Conservation (phyloP, 2,329 filamentous ascomycete species). For the Penicillium psychrosexuale region DNA sequence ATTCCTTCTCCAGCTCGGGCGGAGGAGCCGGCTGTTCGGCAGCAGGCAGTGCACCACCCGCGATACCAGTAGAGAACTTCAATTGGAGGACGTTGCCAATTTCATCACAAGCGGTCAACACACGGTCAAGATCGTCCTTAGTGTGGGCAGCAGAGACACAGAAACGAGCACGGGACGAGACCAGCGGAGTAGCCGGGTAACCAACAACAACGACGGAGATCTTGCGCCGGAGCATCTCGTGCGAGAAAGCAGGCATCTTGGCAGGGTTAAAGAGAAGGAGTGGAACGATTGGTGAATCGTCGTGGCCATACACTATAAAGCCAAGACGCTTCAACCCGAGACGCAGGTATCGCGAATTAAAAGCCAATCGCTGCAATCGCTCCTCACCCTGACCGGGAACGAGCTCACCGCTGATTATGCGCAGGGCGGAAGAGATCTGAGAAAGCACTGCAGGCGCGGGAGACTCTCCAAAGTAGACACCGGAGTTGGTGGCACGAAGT, state of each 20-base stretch:
- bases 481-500: constrained; percentile 79
- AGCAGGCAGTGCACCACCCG: constrained; percentile 77
- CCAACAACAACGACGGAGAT: constrained; percentile 97
- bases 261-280: constrained; percentile 95
- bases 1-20: constrained; percentile 68
- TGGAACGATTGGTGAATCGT: constrained; percentile 96
- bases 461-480: constrained; percentile 81
- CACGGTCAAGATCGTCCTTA: constrained; percentile 92
- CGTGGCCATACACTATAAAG: constrained; percentile 94
- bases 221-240: constrained; percentile 97
- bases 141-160: constrained; percentile 95
- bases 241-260: constrained; percentile 97
- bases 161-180: constrained; percentile 91
- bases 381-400: constrained; percentile 91
- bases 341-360: constrained; percentile 98
- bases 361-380: constrained; percentile 89
- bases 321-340: constrained; percentile 94
- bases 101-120: constrained; percentile 86
- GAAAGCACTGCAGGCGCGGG: constrained; percentile 83
- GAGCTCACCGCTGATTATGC: constrained; percentile 84
- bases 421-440: constrained; percentile 83
- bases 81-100: constrained; percentile 88
- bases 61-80: constrained; percentile 95
- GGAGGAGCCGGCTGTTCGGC: constrained; percentile 62
- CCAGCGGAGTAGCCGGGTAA: constrained; percentile 92